Conservation (phyloP, 345 rosid species). For the Arabidopsis arenosa region DNA sequence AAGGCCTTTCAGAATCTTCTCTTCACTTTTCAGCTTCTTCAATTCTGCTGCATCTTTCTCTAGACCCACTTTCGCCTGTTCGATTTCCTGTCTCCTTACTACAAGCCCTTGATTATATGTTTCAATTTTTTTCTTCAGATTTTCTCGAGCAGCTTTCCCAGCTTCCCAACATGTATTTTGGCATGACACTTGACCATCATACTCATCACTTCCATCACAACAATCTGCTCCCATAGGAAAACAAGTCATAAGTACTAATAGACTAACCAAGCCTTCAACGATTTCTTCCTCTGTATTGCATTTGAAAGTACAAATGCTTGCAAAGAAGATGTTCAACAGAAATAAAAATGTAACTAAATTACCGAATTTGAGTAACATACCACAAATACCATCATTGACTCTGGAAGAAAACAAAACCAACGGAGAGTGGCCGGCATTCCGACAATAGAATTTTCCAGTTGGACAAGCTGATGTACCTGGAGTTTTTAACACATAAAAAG, state of each 20-base stretch:
- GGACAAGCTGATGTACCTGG: constrained; percentile 98
- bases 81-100: constrained; percentile 59
- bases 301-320: constrained; percentile 3
- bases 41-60: constrained; percentile 78
- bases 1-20: constrained; percentile 71
- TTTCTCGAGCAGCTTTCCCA: constrained; percentile 83
- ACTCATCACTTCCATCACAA: constrained; percentile 99
- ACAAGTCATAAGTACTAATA: constrained; percentile 22
- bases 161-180: constrained; percentile 91
- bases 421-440: constrained; percentile 75
- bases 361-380: constrained; percentile 48
- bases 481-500: constrained; percentile 8
- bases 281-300: background rate
- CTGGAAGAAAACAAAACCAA: constrained; percentile 72
- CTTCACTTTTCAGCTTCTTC: constrained; percentile 71
- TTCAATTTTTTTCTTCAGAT: constrained; percentile 69
- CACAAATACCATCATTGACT: constrained; percentile 97
- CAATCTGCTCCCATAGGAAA: constrained; percentile 61
- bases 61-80: constrained; percentile 62
- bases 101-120: constrained; percentile 68
- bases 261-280: background rate
- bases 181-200: constrained; percentile 75
- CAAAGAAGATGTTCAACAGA: constrained; percentile 1
- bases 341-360: background rate
- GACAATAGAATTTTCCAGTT: constrained; percentile 79